phyloP scores from a whole-genome alignment of 208 protist species.

The Leishmania gerbilli region DNA sequence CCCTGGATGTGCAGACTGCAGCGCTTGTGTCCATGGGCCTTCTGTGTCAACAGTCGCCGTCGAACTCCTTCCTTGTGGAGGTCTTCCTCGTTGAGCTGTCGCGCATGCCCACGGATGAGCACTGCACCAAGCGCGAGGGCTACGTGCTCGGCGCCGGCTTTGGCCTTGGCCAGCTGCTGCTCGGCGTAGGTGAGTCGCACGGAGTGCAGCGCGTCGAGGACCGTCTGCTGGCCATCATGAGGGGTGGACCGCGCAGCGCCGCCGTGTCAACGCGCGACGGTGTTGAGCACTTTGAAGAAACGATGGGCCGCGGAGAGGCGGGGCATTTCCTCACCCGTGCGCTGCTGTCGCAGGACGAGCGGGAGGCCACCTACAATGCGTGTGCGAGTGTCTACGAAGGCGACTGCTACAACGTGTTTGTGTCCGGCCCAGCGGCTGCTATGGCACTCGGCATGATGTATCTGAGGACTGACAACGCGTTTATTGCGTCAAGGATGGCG shows the following conservation, averaged over 20 bases:
- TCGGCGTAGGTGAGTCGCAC: conserved; percentile 63
- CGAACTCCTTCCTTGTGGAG: conserved; percentile 78
- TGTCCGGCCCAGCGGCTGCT: conserved; percentile 69
- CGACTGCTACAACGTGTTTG: conserved; percentile 71
- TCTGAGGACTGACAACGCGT: conserved; percentile 58
- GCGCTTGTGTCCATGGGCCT: conserved; percentile 81
- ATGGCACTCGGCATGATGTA: conserved; percentile 81
- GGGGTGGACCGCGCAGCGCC: conserved; percentile 55
- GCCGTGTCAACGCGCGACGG: conserved; percentile 53
- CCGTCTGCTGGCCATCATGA: conserved; percentile 72
- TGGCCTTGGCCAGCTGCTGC: conserved; percentile 76
- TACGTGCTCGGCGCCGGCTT: conserved; percentile 80
- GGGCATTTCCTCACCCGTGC: conserved; percentile 66
- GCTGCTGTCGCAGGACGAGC: conserved; percentile 48
- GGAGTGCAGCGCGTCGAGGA: conserved; percentile 57
- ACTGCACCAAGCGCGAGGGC: conserved; percentile 80
- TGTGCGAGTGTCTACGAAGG: conserved; percentile 83
- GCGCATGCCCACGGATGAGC: conserved; percentile 84
- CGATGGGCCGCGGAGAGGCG: conserved; percentile 44
- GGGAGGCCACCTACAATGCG: conserved; percentile 39
- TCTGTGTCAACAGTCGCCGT: conserved; percentile 60
- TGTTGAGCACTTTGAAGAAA: conserved; percentile 58
- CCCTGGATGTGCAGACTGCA: conserved; percentile 79
- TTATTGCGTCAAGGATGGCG: conserved; percentile 51
- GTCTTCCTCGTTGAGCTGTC: conserved; percentile 86